Evolutionary conservation across 495 filamentous ascomycete genomes (phyloP), one percentile per base, ranked within the genome.

Genomic region (Chaetomium fimeti): DNA sequence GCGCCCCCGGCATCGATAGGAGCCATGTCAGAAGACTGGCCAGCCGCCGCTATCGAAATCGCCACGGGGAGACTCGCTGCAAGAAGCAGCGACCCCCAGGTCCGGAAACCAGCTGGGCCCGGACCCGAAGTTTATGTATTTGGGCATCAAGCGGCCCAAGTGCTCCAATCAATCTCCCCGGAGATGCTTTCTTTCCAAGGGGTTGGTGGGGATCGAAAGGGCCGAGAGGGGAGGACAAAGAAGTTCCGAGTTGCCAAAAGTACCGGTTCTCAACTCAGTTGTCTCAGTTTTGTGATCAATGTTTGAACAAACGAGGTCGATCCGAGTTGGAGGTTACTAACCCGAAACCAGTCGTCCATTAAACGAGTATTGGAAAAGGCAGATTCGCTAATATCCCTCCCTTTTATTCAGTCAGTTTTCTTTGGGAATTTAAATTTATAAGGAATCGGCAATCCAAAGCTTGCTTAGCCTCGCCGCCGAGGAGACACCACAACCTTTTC

Each of bases 1-100:
- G n/a, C n/a, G n/a, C n/a, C n/a, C n/a, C n/a, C 38, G 51, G 15
- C 24, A 56, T 27, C 52, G 60, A 62, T 45, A 62, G 60, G 52
- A 48, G 60, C 52, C 60, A 62, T 62, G 60, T 55, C 60, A 62
- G 60, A 54, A 25, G 51, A 47, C 29, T 48, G 29, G 13, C 25
- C 2, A 52, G 59, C 12, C 24, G 60, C 51, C 51, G 51, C 60
- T 62, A 62, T 62, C 28, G 60, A 48, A 62, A 48, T 47, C 51
- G 52, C 22, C 49, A 54, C 27, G 58, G 38, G 6, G 3, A n/a
- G 8, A 13, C 2, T 57, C 22, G 24, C 38, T 38, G n/a, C 12
- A 57, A 57, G 20, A 3, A 57, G 36, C 20, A 27, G 36, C 11
- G 56, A 47, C 24, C 25, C 24, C 22, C 36, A 27, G 20, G 27